Evolutionary conservation across 441 rosid genomes (phyloP).

Genomic region (Cnidoscolus chayamansa): DNA sequence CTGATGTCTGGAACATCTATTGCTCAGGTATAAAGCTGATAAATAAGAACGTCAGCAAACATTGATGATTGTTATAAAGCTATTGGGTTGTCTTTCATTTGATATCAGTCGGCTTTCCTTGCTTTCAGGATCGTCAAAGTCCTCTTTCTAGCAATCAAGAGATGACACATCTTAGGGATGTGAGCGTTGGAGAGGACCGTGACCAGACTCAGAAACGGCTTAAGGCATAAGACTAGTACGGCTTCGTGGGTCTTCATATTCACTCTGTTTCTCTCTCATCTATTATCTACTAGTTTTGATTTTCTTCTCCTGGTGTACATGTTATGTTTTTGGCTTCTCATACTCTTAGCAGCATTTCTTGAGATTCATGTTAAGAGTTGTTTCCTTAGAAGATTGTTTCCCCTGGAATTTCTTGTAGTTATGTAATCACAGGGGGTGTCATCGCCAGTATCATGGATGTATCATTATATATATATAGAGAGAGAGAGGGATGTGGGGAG

Average conservation of each 20-base stretch:
- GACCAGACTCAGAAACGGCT: conserved; percentile 70
- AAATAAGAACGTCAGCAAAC: not conserved
- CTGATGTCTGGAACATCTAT: conserved; percentile 33
- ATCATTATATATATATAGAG: conserved; percentile 18
- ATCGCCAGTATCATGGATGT: conserved; percentile 26
- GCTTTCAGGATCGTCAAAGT: conserved; percentile 40
- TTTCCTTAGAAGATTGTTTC: conserved; percentile 7
- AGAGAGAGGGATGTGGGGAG: not conserved
- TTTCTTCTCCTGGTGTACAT: conserved; percentile 28
- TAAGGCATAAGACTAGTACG: conserved; percentile 39
- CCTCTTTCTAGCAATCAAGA: conserved; percentile 36
- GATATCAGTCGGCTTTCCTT: not conserved
- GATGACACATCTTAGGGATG: conserved; percentile 38
- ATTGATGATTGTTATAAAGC: not conserved
- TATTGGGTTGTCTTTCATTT: not conserved
- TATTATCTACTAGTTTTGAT: too few species aligned
- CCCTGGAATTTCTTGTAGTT: conserved; percentile 16
- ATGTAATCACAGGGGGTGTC: conserved; percentile 18
- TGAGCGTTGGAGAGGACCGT: conserved; percentile 44
- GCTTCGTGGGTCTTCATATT: conserved; percentile 14
- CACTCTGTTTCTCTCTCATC: conserved; percentile 5
- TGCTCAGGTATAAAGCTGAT: conserved; percentile 41
- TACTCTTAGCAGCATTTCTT: conserved; percentile 14
- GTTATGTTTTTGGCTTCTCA: conserved; percentile 15
- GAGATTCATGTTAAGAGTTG: conserved; percentile 20